A percentile compares a stretch with the other conserved stretches of the same genome.
These are phyloP conservation scores for Pythium periplocum DNA, from an alignment of 352 stramenopile genomes.

Conservation along the genomic window DNA sequence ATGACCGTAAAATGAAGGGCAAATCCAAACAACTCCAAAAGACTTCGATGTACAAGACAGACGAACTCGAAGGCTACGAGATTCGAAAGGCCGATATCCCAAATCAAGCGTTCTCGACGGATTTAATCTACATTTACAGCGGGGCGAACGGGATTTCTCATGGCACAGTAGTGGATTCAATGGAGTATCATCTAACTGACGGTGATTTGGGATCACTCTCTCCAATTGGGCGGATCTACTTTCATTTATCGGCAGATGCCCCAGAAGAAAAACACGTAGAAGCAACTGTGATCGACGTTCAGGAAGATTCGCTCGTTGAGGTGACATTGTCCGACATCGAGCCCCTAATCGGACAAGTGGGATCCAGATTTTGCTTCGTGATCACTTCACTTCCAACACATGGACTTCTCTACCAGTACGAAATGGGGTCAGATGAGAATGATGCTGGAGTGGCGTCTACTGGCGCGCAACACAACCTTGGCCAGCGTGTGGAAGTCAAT, in stretches of 20 bases:
- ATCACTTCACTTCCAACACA: constrained; percentile 33
- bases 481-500: constrained; percentile 6
- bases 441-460: neutral
- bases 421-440: neutral
- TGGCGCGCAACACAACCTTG: constrained; percentile 8
- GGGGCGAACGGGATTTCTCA: constrained; percentile 10
- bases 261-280: constrained; percentile 3
- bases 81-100: constrained; percentile 17
- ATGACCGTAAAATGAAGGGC: constrained; percentile 34
- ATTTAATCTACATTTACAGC: constrained; percentile 39
- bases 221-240: constrained; percentile 14
- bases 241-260: constrained; percentile 16
- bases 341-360: constrained; percentile 28
- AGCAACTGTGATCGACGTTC: constrained; percentile 23
- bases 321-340: constrained; percentile 37
- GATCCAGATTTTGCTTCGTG: constrained; percentile 21
- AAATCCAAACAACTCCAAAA: constrained; percentile 10
- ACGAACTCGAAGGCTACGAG: constrained; percentile 22
- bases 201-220: constrained; percentile 23
- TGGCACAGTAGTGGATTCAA: constrained; percentile 24
- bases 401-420: constrained; percentile 53
- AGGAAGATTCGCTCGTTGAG: constrained; percentile 45
- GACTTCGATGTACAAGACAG: constrained; percentile 4
- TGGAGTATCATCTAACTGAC: constrained; percentile 50
- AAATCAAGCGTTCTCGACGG: constrained; percentile 36